These are phyloP conservation scores for Blastocladiella britannica DNA, from an alignment of 192 early-diverging fungal species.

Conservation along the genomic window DNA sequence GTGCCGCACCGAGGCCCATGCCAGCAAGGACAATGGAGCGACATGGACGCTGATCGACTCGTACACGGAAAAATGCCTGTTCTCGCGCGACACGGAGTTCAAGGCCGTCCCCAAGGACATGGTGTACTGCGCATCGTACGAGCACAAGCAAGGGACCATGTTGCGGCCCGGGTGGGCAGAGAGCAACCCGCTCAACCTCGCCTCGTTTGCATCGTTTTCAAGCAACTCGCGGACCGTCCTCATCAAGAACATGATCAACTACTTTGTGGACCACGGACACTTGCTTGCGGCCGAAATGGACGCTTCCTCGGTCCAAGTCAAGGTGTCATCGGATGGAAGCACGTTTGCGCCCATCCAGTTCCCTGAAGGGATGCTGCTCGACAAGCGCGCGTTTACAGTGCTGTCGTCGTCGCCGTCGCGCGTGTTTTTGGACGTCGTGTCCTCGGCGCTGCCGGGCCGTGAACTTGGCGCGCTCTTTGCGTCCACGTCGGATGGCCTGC, in stretches of 20 bases:
- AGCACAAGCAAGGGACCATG: conserved; percentile 35
- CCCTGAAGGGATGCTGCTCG: conserved; percentile 56
- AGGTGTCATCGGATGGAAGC: conserved; percentile 53
- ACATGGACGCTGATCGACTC: conserved; percentile 56
- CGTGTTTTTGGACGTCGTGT: conserved; percentile 58
- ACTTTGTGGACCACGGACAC: conserved; percentile 54
- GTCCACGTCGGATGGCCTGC: conserved; percentile 76
- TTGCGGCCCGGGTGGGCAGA: conserved; percentile 28
- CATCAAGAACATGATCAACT: conserved; percentile 53
- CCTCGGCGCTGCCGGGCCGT: conserved; percentile 19
- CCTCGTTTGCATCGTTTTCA: conserved; percentile 34
- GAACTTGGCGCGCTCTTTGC: conserved; percentile 75
- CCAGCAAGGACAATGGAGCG: conserved; percentile 46
- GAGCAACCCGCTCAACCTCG: conserved; percentile 49
- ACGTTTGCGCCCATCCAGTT: conserved; percentile 53
- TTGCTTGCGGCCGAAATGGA: conserved; percentile 48
- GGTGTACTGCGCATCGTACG: conserved; percentile 50
- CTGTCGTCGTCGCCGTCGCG: conserved; percentile 60
- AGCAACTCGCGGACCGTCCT: conserved; percentile 20
- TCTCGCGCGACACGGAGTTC: conserved; percentile 37
- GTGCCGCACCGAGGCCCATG: conserved; percentile 51
- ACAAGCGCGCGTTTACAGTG: conserved; percentile 48
- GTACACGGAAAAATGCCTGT: conserved; percentile 69
- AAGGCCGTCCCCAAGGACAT: conserved; percentile 36
- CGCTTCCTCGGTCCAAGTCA: conserved; percentile 25